Evolutionary conservation across 1,284 basidiomycete genomes (phyloP).

Genomic region (Phylloboletellus chloephorus): DNA sequence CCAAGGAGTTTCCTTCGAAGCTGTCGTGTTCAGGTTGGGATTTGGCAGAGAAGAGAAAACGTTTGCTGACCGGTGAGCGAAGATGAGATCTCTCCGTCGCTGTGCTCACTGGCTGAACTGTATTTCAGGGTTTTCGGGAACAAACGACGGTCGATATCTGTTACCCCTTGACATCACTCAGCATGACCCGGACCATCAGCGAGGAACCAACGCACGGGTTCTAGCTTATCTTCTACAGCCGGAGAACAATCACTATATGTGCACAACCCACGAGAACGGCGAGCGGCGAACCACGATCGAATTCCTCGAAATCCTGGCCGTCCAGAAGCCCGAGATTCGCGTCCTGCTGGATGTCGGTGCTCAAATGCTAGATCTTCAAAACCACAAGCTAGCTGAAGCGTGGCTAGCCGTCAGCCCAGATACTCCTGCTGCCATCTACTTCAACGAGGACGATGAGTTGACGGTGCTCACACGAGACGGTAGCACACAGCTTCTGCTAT

Average conservation of each 20-base stretch:
- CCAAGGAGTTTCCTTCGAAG: constrained; percentile 43
- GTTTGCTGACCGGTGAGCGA: constrained; percentile 23
- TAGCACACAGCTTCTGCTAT: constrained; percentile 34
- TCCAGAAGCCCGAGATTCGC: constrained; percentile 34
- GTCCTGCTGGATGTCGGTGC: constrained; percentile 55
- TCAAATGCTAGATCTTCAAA: constrained; percentile 50
- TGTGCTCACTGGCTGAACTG: not conserved
- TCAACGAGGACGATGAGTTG: constrained; percentile 42
- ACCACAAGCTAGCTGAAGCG: constrained; percentile 34
- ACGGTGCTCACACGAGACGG: constrained; percentile 40
- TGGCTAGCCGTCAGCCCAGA: constrained; percentile 37
- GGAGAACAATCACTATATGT: constrained; percentile 42
- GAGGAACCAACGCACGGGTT: constrained; percentile 47
- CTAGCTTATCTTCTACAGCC: constrained; percentile 39
- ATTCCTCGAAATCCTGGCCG: constrained; percentile 34
- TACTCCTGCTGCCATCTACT: constrained; percentile 43
- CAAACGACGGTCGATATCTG: constrained; percentile 48
- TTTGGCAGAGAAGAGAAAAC: constrained; percentile 35
- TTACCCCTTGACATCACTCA: constrained; percentile 45
- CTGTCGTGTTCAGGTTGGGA: constrained; percentile 46
- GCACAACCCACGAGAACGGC: constrained; percentile 19
- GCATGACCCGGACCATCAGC: constrained; percentile 38
- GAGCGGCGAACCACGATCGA: constrained; percentile 26
- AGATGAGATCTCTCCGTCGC: not conserved
- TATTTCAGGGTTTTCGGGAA: constrained; percentile 52